These are phyloP conservation scores for Gaeumannomyces sp. DNA, from an alignment of 2,329 filamentous ascomycete genomes.

Conservation along the genomic window DNA sequence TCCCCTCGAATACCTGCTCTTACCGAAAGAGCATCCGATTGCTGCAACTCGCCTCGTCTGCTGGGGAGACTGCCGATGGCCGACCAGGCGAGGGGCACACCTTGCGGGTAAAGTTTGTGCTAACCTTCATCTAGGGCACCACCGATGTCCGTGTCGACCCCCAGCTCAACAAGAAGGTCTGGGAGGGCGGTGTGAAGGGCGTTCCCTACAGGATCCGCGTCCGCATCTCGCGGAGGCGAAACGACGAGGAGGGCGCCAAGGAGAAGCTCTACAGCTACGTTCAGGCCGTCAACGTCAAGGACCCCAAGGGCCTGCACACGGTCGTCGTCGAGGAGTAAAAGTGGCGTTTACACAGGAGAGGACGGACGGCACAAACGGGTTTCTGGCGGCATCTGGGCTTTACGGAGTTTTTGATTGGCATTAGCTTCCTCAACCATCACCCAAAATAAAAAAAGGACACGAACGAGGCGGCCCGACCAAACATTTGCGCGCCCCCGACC, in stretches of 20 bases:
- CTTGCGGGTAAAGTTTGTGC: slow-evolving; percentile 10
- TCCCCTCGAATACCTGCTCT: background rate
- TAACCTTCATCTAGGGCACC: slow-evolving; percentile 63
- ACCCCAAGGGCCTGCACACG: slow-evolving; percentile 95
- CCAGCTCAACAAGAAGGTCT: slow-evolving; percentile 99
- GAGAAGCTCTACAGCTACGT: slow-evolving; percentile 99
- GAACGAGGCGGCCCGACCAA: slow-evolving; percentile 8
- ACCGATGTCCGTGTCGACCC: slow-evolving; percentile 96
- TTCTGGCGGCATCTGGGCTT: slow-evolving; percentile 12
- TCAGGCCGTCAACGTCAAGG: slow-evolving; percentile 99
- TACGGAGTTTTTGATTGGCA: slow-evolving; percentile 12
- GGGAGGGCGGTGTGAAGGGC: slow-evolving; percentile 98
- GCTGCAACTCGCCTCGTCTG: slow-evolving; percentile 3
- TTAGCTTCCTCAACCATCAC: slow-evolving; percentile 11
- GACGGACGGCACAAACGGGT: slow-evolving; percentile 19
- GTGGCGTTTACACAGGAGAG: slow-evolving; percentile 18
- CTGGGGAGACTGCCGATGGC: background rate
- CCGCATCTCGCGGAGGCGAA: slow-evolving; percentile 98
- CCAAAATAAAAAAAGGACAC: slow-evolving; percentile 21
- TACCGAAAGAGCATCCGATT: background rate
- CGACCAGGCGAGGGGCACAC: background rate
- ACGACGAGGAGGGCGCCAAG: slow-evolving; percentile 99
- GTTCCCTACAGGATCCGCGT: slow-evolving; percentile 95
- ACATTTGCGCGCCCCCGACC: background rate
- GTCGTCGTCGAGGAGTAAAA: slow-evolving; percentile 72